phyloP scores from a whole-genome alignment of 179 eudicot genomes.

The Gypsophila paniculata region DNA sequence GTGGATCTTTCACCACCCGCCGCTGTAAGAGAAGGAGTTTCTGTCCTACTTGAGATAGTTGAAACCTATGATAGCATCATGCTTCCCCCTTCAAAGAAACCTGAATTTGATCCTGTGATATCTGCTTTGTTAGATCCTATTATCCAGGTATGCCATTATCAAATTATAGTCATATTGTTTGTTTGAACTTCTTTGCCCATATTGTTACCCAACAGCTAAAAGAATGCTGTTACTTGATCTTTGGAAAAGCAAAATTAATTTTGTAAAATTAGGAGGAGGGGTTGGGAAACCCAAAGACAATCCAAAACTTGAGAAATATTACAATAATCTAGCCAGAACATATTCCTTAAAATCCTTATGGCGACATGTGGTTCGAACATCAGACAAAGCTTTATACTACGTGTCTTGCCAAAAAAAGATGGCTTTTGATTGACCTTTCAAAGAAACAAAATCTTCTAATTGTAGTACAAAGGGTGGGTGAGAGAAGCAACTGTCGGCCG shows the following conservation, averaged over 20 bases:
- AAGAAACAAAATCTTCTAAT: not conserved
- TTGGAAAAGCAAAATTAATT: not conserved
- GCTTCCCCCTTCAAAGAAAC: conserved; percentile 74
- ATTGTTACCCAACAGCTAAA: not conserved
- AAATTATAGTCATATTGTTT: conserved; percentile 10
- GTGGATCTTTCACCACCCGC: conserved; percentile 95
- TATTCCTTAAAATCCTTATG: not conserved
- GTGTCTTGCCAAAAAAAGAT: not conserved
- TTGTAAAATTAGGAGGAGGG: not conserved
- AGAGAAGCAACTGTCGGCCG: not conserved
- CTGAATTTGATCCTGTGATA: conserved; percentile 78
- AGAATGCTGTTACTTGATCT: not conserved
- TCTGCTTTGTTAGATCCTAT: conserved; percentile 94
- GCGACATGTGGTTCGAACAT: not conserved
- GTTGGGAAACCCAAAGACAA: not conserved
- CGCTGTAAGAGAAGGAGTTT: conserved; percentile 87
- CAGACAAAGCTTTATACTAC: not conserved
- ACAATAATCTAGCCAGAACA: not conserved
- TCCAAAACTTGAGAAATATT: not conserved
- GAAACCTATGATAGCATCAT: conserved; percentile 85
- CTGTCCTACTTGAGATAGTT: conserved; percentile 79
- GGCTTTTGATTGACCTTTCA: not conserved
- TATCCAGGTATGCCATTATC: conserved; percentile 56
- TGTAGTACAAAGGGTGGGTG: not conserved
- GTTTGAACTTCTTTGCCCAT: not conserved